phyloP scores from a whole-genome alignment of 352 stramenopile species.

The Globisporangium splendens region DNA sequence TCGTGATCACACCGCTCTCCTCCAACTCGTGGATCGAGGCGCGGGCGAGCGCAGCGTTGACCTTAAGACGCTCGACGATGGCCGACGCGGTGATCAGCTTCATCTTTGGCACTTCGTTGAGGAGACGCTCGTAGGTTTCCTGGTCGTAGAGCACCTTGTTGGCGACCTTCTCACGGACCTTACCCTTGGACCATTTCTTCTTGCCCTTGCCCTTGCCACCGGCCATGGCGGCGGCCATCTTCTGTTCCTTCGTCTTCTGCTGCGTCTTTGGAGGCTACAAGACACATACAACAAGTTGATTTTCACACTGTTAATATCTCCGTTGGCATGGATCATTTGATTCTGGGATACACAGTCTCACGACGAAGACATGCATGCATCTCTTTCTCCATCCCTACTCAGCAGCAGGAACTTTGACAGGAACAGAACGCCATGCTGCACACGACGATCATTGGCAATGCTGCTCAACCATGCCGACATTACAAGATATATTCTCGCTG shows the following conservation, averaged over 20 bases:
- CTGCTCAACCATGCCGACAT: no score
- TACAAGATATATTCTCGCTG: no score
- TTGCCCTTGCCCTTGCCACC: slow-evolving; percentile 98
- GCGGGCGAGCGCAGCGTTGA: slow-evolving; percentile 97
- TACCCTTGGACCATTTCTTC: slow-evolving; percentile 99
- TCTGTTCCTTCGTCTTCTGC: slow-evolving; percentile 99
- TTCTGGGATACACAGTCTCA: no score
- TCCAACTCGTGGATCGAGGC: slow-evolving; percentile 96
- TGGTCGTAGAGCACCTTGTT: slow-evolving; percentile 99
- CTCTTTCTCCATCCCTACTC: no score
- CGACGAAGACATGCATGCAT: no score
- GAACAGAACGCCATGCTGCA: no score
- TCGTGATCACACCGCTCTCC: slow-evolving; percentile 94
- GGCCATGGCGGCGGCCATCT: slow-evolving; percentile 99
- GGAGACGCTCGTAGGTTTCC: slow-evolving; percentile 97
- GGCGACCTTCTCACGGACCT: slow-evolving; percentile 99
- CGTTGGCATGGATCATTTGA: no score
- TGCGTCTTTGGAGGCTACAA: slow-evolving; percentile 97
- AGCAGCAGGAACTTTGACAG: no score
- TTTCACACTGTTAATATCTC: background rate
- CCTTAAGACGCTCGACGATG: slow-evolving; percentile 99
- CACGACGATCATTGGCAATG: no score
- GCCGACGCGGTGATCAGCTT: slow-evolving; percentile 99
- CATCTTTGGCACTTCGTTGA: slow-evolving; percentile 99
- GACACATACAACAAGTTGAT: background rate